These are phyloP conservation scores for Wallacemonas rigidus DNA, from an alignment of 208 protist species.

Conservation along the genomic window DNA sequence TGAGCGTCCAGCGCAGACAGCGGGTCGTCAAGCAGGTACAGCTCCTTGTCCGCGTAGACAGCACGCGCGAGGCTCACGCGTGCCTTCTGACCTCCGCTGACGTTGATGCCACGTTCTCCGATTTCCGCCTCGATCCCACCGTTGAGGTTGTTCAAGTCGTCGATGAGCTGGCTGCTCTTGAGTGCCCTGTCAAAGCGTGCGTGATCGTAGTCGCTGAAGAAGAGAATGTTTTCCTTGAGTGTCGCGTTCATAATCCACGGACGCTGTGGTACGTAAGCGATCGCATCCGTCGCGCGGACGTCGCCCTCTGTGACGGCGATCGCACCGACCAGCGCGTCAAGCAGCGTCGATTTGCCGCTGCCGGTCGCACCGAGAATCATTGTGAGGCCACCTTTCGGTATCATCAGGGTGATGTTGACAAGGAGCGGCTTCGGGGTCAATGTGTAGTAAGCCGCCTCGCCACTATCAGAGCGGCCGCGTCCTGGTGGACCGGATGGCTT, in stretches of 20 bases:
- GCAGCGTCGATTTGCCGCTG: constrained; percentile 74
- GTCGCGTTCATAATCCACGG: constrained; percentile 92
- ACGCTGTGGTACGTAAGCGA: constrained; percentile 91
- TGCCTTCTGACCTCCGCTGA: constrained; percentile 81
- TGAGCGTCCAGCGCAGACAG: constrained; percentile 88
- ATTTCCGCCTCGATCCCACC: constrained; percentile 80
- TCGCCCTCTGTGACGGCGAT: constrained; percentile 39
- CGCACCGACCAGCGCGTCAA: constrained; percentile 52
- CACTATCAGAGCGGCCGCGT: not conserved
- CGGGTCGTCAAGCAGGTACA: constrained; percentile 89
- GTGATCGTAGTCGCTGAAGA: constrained; percentile 67
- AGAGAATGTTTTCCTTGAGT: constrained; percentile 92
- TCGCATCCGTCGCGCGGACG: constrained; percentile 26
- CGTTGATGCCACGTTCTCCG: constrained; percentile 65
- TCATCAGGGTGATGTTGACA: constrained; percentile 26
- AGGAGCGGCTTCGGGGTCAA: constrained; percentile 30
- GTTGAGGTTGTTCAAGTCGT: constrained; percentile 70
- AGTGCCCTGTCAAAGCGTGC: constrained; percentile 51
- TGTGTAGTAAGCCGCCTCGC: constrained; percentile 17
- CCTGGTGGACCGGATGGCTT: not conserved
- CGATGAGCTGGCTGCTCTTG: constrained; percentile 62
- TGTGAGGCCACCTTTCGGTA: constrained; percentile 33
- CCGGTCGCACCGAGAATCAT: constrained; percentile 79
- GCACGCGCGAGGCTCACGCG: constrained; percentile 72
- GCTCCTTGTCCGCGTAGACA: constrained; percentile 56